These are phyloP conservation scores for Penicillium steckii DNA, from an alignment of 495 filamentous ascomycete genomes.

Conservation along the genomic window DNA sequence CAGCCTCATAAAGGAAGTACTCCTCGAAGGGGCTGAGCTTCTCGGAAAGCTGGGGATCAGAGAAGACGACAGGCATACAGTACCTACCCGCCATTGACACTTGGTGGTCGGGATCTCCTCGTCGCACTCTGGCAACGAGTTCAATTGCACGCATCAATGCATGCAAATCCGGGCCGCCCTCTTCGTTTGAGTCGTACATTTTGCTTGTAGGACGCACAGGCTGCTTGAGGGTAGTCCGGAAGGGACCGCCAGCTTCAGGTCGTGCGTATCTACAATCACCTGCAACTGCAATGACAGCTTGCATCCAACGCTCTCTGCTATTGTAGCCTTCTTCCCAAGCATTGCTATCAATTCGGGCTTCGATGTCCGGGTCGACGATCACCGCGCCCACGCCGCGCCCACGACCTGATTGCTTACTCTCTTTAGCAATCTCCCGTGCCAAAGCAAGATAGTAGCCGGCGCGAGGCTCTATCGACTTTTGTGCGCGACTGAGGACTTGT, in stretches of 20 bases:
- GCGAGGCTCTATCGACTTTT: conserved; percentile 54
- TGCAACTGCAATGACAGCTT: conserved; percentile 65
- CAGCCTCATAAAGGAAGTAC: conserved; percentile 34
- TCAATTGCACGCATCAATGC: conserved; percentile 83
- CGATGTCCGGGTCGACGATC: conserved; percentile 62
- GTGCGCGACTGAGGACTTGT: conserved; percentile 59
- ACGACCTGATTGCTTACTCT: conserved; percentile 51
- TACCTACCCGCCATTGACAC: neutral
- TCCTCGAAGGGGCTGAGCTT: conserved; percentile 35
- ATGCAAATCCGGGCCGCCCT: conserved; percentile 77
- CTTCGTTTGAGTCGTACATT: conserved; percentile 32
- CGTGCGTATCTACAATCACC: conserved; percentile 73
- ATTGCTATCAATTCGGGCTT: conserved; percentile 24
- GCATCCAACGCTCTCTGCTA: conserved; percentile 26
- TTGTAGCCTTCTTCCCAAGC: conserved; percentile 24
- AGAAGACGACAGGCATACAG: neutral
- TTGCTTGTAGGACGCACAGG: conserved; percentile 6
- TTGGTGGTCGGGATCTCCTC: conserved; percentile 17
- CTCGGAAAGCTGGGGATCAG: conserved; percentile 12
- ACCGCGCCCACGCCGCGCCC: conserved; percentile 78
- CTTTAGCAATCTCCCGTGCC: conserved; percentile 60
- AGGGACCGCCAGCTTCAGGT: conserved; percentile 37
- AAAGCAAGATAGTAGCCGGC: conserved; percentile 63
- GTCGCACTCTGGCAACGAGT: conserved; percentile 73
- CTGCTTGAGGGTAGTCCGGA: no score